Conservation (phyloP, 345 rosid species). For the Bruguiera gymnorhiza region DNA sequence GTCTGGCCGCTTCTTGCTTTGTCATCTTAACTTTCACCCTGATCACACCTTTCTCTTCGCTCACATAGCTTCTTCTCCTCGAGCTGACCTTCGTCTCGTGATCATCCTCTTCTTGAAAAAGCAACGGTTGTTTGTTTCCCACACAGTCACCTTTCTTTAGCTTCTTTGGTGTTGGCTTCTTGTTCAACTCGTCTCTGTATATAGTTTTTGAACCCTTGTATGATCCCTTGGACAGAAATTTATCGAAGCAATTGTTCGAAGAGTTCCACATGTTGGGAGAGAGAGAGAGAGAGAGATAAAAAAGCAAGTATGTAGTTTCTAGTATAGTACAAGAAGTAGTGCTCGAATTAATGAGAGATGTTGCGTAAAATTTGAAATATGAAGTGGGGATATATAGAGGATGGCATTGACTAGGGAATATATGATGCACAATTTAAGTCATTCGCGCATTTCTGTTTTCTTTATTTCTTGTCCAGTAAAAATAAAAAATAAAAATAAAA, state of each 20-base stretch:
- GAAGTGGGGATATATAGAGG: too few species aligned
- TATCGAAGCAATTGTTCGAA: neutral
- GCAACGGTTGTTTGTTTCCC: neutral
- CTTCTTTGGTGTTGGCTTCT: neutral
- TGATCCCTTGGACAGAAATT: neutral
- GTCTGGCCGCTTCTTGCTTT: conserved; percentile 4
- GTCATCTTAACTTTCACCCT: conserved; percentile 14
- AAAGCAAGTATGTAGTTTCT: too few species aligned
- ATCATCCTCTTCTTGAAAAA: neutral
- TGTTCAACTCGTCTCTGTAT: neutral
- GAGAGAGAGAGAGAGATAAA: neutral
- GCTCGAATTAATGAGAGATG: too few species aligned
- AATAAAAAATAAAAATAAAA: too few species aligned
- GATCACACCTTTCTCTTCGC: neutral
- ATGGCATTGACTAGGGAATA: too few species aligned
- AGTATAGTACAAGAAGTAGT: too few species aligned
- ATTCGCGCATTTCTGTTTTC: too few species aligned
- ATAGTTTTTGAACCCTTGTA: neutral
- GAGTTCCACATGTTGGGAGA: neutral
- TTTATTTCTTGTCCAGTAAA: too few species aligned
- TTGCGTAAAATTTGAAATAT: too few species aligned
- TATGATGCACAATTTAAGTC: too few species aligned
- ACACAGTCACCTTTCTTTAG: neutral
- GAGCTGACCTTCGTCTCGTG: too few species aligned
- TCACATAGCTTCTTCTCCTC: neutral